These are phyloP conservation scores for Pichia kudriavzevii DNA, from an alignment of 1,139 yeast species.

Conservation along the genomic window DNA sequence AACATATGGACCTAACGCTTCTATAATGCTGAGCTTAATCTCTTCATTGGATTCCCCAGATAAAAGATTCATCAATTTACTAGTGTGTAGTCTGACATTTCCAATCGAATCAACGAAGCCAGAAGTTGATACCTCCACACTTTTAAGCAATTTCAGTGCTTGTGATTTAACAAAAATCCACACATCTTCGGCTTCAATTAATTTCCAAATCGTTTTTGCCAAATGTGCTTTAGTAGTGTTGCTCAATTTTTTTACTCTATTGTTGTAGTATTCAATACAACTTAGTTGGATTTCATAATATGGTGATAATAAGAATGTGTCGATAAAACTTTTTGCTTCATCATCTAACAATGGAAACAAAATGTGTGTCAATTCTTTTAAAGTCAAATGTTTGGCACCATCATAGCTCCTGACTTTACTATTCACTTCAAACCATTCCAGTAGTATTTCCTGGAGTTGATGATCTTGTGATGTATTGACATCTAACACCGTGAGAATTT, in stretches of 20 bases:
- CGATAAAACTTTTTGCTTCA: constrained; percentile 23
- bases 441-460: constrained; percentile 18
- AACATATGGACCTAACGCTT: constrained; percentile 41
- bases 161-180: constrained; percentile 41
- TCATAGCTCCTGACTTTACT: constrained; percentile 24
- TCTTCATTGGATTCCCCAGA: constrained; percentile 34
- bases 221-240: constrained; percentile 5
- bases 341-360: constrained; percentile 20
- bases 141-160: constrained; percentile 34
- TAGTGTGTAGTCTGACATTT: constrained; percentile 13
- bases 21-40: constrained; percentile 40
- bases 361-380: constrained; percentile 30
- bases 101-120: constrained; percentile 1
- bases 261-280: constrained; percentile 31
- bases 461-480: too few species aligned
- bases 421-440: constrained; percentile 27
- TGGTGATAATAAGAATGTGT: constrained; percentile 31
- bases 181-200: constrained; percentile 23
- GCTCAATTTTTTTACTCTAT: constrained; percentile 2
- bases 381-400: constrained; percentile 40
- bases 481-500: constrained; percentile 11
- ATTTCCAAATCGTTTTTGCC: constrained; percentile 23
- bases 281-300: constrained; percentile 44
- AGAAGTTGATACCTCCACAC: constrained; percentile 17
- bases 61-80: constrained; percentile 23